Evolutionary conservation across 2,329 filamentous ascomycete species (phyloP).

Genomic region (Macrophomina phaseolina): DNA sequence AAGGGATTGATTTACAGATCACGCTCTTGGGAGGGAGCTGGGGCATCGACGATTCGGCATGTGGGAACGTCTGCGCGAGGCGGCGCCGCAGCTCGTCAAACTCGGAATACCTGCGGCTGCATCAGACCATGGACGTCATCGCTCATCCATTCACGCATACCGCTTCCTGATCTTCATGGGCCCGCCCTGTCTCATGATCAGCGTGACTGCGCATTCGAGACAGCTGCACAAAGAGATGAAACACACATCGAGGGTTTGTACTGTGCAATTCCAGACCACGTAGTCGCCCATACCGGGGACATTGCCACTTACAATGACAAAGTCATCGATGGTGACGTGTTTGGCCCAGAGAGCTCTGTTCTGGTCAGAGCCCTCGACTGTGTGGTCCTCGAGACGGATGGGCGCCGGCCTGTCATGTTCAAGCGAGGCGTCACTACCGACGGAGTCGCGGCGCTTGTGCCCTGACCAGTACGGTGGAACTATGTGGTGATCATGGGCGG

Average conservation of each 20-base stretch:
- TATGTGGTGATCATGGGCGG: constrained; percentile 35
- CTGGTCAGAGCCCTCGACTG: constrained; percentile 62
- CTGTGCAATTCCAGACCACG: constrained; percentile 89
- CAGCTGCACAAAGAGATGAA: constrained; percentile 23
- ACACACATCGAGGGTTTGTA: constrained; percentile 82
- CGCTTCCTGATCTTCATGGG: constrained; percentile 66
- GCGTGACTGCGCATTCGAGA: constrained; percentile 17
- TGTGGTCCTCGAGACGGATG: constrained; percentile 70
- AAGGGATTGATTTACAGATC: constrained; percentile 65
- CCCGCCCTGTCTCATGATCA: constrained; percentile 51
- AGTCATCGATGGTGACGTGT: constrained; percentile 66
- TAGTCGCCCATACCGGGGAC: constrained; percentile 76
- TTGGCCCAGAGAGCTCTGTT: constrained; percentile 66
- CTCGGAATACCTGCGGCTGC: constrained; percentile 76
- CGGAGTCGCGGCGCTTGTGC: constrained; percentile 44
- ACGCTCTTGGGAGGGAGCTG: constrained; percentile 88
- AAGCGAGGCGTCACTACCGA: constrained; percentile 41
- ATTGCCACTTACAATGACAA: constrained; percentile 65
- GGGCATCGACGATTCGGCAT: constrained; percentile 85
- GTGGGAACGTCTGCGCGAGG: constrained; percentile 80
- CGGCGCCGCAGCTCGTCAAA: constrained; percentile 82
- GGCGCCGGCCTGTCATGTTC: constrained; percentile 42
- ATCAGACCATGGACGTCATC: constrained; percentile 4
- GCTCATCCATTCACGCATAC: constrained; percentile 39
- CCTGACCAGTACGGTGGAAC: constrained; percentile 57